Evolutionary conservation across 148 eudicot genomes (phyloP).

Genomic region (Camellia granthamiana): DNA sequence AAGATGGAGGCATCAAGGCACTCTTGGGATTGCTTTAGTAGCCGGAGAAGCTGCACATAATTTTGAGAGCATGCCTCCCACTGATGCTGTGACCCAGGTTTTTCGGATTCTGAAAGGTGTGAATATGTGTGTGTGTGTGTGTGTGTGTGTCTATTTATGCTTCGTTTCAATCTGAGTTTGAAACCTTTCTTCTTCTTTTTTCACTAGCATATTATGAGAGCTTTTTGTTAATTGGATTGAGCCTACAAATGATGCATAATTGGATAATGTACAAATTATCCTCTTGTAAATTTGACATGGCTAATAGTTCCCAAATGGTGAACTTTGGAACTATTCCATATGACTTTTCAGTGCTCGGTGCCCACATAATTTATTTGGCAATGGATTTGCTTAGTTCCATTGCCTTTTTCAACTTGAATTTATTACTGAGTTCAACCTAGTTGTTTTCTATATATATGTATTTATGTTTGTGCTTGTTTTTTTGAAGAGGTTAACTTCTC

Average conservation of each 20-base stretch:
- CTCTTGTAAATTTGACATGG: not conserved
- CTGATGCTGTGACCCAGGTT: constrained; percentile 78
- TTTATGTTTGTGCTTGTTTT: not conserved
- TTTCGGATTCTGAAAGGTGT: constrained; percentile 87
- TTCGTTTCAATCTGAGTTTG: not conserved
- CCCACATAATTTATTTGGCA: not conserved
- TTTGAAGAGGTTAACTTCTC: not conserved
- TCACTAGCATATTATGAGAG: not conserved
- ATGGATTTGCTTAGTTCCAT: not conserved
- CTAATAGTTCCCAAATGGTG: not conserved
- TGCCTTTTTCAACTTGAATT: not conserved
- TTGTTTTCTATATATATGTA: not conserved
- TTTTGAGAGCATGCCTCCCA: constrained; percentile 84
- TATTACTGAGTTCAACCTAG: not conserved
- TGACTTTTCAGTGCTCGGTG: constrained; percentile 1
- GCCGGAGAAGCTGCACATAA: constrained; percentile 98
- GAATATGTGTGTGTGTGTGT: not conserved
- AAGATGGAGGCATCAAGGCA: constrained; percentile 85
- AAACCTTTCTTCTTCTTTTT: not conserved
- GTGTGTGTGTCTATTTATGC: not conserved
- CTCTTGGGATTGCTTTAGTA: constrained; percentile 78
- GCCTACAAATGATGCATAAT: not conserved
- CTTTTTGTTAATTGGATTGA: not conserved
- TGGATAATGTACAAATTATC: not conserved
- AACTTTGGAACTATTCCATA: not conserved